Base-by-base conservation (phyloP, 805 yeast genomes). In the Ogataea nonfermentans region DNA sequence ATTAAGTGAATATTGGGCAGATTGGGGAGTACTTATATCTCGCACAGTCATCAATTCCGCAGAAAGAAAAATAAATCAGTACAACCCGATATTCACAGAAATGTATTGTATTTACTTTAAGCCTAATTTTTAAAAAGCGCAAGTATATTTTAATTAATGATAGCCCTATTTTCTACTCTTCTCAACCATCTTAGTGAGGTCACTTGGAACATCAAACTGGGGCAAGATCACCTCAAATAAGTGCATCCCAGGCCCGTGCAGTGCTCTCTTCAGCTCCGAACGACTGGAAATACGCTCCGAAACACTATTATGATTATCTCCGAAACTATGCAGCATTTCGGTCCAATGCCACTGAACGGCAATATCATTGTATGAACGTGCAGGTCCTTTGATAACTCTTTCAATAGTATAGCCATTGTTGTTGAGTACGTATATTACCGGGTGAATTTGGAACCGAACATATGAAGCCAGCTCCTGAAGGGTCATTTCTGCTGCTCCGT, bases 271-370 rank as follows among this genome's bases (percentile, higher is more conserved):
- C 41, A 78, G 49, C 40, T 68, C 66, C 48, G 65, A 55, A 20
- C 63, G 59, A 6, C 66, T 67, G 11, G 57, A 43, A 19, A 80
- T 63, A 20, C 49, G 53, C 17, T 8, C 8, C 22, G 22, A 19
- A 6, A 51, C 48, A 22, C 62, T 56, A 8, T 63, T 60, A 2
- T 37, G 29, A 11, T 60, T 53, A 48, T 72, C 88, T n/a, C 89
- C 90, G 54, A 90, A 84, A 14, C 77, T 73, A 45, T 71, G 67
- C 48, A 85, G 69, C 37, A 86, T 63, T 42, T 77, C 66, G 7
- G 81, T 71, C 95, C 95, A 89, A 48, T 81, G 57, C 76, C 78
- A 71, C n/a, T 59, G 51, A 6, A 61, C 62, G 38, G 69, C 65
- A 30, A 74, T 71, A 46, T 74, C 79, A 48, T 74, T 74, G 48